Percentiles rank a stretch among this genome's conserved stretches.
Evolutionary conservation across 2,329 filamentous ascomycete species (phyloP).

Genomic region (Ascochyta fabae): DNA sequence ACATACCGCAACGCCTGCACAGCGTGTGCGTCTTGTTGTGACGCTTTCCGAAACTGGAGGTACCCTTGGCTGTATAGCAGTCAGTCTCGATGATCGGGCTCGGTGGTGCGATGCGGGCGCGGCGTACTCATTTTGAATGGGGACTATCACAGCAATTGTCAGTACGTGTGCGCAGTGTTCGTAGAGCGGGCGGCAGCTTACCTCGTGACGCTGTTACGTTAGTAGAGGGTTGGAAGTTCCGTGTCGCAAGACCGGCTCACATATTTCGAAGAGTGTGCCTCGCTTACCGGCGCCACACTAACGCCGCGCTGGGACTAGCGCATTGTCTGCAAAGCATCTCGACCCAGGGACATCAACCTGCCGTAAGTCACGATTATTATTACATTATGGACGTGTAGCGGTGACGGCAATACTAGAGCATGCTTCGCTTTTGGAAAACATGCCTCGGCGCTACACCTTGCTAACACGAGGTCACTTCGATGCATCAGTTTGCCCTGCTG

Average conservation of each 20-base stretch:
- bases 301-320: neutral
- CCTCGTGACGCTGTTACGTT: slow-evolving; percentile 48
- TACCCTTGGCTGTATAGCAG: slow-evolving; percentile 69
- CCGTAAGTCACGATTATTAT: neutral
- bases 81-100: slow-evolving; percentile 51
- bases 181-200: slow-evolving; percentile 25
- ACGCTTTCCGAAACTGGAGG: slow-evolving; percentile 76
- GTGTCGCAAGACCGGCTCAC: slow-evolving; percentile 12
- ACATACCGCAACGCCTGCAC: slow-evolving; percentile 98
- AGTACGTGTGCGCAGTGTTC: slow-evolving; percentile 23
- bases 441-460: no score
- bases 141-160: slow-evolving; percentile 43
- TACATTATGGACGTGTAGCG: no score
- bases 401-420: no score
- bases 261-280: slow-evolving; percentile 1
- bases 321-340: neutral
- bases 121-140: slow-evolving; percentile 66
- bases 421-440: no score
- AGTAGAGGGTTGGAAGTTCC: slow-evolving; percentile 34
- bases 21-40: slow-evolving; percentile 99
- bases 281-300: neutral
- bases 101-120: slow-evolving; percentile 32
- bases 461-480: no score
- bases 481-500: neutral
- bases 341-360: neutral